Base-by-base conservation (phyloP, 768 basidiomycete species). In the Serendipita sp. region DNA sequence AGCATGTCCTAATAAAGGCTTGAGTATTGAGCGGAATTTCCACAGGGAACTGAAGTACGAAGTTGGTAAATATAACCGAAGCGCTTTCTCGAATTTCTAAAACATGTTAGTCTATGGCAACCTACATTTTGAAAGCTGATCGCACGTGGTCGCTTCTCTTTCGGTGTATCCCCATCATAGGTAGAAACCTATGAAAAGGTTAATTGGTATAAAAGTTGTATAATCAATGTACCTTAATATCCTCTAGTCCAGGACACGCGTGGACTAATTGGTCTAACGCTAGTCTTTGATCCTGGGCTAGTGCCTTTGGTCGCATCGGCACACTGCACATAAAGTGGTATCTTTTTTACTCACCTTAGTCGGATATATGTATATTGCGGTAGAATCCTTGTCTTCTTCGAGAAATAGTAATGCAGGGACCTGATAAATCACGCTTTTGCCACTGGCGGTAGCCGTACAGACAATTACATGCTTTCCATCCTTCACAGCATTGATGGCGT, bases 351-450 rank as follows among this genome's bases (percentile, higher is more conserved):
- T 45, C 60, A 81, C 89, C 76, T 95, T 95, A 0, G 92, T 95
- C 1, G 92, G 92, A 69, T 92, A 95, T 41, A 95, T 81, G 70
- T 91, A 87, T 45, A 95, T 80, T 0, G 89, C 88, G 0, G 85
- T 93, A 8, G 86, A 72, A 13, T 74, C 70, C 0, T 71, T 70
- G 70, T 91, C 80, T 28, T 79, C 77, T 73, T 89, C 84, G 63
- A 93, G 73, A 67, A 81, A 80, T 45, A 73, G 78, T 65, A 94
- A 72, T 3, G 90, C 70, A 0, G 92, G 91, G 24, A 92, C 80
- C 76, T 92, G 89, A 72, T 91, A 92, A 47, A 92, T 89, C 13
- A 91, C 75, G 74, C 88, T 91, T 75, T 92, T 92, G 2, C 90
- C 90, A 3, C 89, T 92, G 4, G 92, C 91, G 5, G 92, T 95